phyloP scores from a whole-genome alignment of 306 rosid species.

The barrel medic (Medicago truncatula) region DNA sequence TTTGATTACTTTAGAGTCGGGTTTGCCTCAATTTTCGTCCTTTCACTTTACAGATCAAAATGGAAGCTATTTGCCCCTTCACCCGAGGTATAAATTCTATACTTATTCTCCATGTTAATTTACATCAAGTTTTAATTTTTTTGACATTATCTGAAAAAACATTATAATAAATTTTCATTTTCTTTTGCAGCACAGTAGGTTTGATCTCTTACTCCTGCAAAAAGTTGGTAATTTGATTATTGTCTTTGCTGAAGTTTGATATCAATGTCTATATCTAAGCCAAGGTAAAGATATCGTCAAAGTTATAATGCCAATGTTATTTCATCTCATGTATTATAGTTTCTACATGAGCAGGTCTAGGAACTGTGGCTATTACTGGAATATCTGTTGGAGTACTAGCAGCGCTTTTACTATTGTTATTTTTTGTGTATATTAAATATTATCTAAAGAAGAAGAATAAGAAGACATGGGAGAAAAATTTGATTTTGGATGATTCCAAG shows the following conservation, averaged over 20 bases:
- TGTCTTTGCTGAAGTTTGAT: neutral
- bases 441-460: neutral
- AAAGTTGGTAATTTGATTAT: neutral
- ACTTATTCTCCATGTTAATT: neutral
- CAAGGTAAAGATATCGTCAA: neutral
- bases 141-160: neutral
- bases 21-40: too few species aligned
- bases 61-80: neutral
- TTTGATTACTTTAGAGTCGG: too few species aligned
- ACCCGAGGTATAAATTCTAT: neutral
- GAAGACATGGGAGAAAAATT: neutral
- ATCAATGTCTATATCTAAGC: too few species aligned
- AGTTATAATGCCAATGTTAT: too few species aligned
- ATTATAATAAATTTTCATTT: too few species aligned
- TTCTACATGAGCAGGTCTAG: constrained; percentile 28
- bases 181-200: neutral
- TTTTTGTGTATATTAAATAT: neutral
- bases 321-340: neutral
- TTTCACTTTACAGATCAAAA: neutral
- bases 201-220: neutral
- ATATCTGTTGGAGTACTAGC: neutral
- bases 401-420: constrained; percentile 31
- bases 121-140: neutral
- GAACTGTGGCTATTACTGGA: neutral
- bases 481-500: neutral